A percentile compares a stretch with the other conserved stretches of the same genome.
These are phyloP conservation scores for Penicillium griseofulvum DNA, from an alignment of 2,329 filamentous ascomycete species.

Conservation along the genomic window DNA sequence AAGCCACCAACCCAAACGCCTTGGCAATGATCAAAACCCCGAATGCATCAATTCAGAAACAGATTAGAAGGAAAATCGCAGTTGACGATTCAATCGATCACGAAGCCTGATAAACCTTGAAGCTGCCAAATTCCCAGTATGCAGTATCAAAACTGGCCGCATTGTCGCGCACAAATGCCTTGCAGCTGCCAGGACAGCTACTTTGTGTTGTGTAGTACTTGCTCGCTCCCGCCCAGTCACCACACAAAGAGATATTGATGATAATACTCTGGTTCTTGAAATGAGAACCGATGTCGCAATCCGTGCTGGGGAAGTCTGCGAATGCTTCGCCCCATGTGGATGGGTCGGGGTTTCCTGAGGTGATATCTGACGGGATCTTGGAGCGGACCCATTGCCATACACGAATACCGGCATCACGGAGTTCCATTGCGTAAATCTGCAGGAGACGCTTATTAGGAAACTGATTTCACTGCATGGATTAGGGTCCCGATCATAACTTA, in stretches of 20 bases:
- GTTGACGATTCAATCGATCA: neutral
- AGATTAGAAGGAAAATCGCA: neutral
- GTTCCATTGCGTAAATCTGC: conserved; percentile 61
- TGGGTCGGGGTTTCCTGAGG: conserved; percentile 55
- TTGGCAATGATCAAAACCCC: neutral
- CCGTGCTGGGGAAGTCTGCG: conserved; percentile 64
- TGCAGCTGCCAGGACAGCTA: conserved; percentile 53
- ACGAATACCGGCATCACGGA: conserved; percentile 61
- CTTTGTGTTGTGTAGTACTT: conserved; percentile 34
- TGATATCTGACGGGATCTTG: conserved; percentile 55
- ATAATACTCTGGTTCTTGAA: conserved; percentile 66
- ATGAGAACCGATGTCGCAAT: conserved; percentile 58
- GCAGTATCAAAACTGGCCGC: conserved; percentile 57
- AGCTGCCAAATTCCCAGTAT: conserved; percentile 64
- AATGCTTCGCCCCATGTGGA: conserved; percentile 61
- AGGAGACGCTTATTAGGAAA: neutral
- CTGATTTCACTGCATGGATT: too few species aligned
- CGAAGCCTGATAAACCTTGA: conserved; percentile 56
- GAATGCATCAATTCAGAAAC: neutral
- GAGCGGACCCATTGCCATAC: conserved; percentile 59
- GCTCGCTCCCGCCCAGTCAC: conserved; percentile 48
- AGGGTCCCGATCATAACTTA: conserved; percentile 19
- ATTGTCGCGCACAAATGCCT: conserved; percentile 57
- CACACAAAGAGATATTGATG: conserved; percentile 65
- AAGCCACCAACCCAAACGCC: neutral